These are phyloP conservation scores for Xylaria sp. DNA, from an alignment of 2,329 filamentous ascomycete species.

Conservation along the genomic window DNA sequence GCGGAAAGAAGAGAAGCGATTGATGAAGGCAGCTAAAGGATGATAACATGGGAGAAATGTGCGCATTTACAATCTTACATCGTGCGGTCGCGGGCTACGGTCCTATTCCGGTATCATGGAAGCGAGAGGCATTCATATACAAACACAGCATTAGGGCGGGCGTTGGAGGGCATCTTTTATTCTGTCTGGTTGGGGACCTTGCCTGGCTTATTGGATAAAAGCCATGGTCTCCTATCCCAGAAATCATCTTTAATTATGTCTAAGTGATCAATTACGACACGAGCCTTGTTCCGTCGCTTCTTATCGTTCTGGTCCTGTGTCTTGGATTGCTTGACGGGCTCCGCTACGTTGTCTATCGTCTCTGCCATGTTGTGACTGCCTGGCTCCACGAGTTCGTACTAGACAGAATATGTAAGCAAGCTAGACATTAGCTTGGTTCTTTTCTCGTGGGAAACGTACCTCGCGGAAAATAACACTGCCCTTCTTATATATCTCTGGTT, in stretches of 20 bases:
- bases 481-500: slow-evolving; percentile 91
- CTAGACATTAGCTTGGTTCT: not conserved
- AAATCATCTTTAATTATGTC: slow-evolving; percentile 97
- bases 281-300: slow-evolving; percentile 83
- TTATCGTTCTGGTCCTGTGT: slow-evolving; percentile 85
- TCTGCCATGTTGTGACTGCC: slow-evolving; percentile 57
- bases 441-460: slow-evolving; percentile 55
- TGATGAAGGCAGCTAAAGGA: slow-evolving; percentile 32
- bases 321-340: slow-evolving; percentile 71
- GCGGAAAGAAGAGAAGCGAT: slow-evolving; percentile 49
- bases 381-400: slow-evolving; percentile 78
- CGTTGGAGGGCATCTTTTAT: slow-evolving; percentile 35
- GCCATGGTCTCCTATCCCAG: slow-evolving; percentile 88
- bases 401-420: slow-evolving; percentile 41
- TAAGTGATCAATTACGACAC: slow-evolving; percentile 82
- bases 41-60: slow-evolving; percentile 19
- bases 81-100: not conserved
- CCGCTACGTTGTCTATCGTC: slow-evolving; percentile 60
- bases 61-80: slow-evolving; percentile 8
- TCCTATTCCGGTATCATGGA: slow-evolving; percentile 7
- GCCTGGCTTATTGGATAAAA: slow-evolving; percentile 78
- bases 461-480: slow-evolving; percentile 90
- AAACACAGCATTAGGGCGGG: slow-evolving; percentile 32
- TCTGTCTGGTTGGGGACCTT: slow-evolving; percentile 70
- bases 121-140: slow-evolving; percentile 25